These are phyloP conservation scores for Vanderwaltozyma verrucispora DNA, from an alignment of 805 yeast genomes.

Conservation along the genomic window DNA sequence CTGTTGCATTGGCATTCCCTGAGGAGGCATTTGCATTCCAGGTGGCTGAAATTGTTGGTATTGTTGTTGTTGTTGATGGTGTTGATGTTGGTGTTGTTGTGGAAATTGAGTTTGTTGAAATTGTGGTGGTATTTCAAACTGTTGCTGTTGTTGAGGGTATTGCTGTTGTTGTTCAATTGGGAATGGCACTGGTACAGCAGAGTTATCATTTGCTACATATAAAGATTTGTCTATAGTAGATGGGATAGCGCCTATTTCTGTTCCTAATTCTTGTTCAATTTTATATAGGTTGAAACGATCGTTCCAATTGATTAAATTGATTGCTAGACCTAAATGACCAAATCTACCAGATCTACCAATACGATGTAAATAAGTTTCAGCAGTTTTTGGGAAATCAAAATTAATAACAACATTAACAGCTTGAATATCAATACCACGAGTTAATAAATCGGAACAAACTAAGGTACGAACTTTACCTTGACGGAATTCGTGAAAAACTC, in stretches of 20 bases:
- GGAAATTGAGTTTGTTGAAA: constrained; percentile 34
- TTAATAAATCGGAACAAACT: constrained; percentile 91
- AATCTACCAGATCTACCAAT: constrained; percentile 99
- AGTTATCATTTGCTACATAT: constrained; percentile 73
- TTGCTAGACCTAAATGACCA: constrained; percentile 96
- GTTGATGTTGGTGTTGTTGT: constrained; percentile 7
- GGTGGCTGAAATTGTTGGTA: constrained; percentile 2
- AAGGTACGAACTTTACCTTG: constrained; percentile 95
- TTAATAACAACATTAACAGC: constrained; percentile 97
- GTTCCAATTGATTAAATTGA: constrained; percentile 92
- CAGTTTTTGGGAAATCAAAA: constrained; percentile 96
- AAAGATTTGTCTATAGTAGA: constrained; percentile 80
- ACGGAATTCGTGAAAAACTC: constrained; percentile 97
- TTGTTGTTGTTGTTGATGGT: not conserved
- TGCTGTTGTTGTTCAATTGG: constrained; percentile 41
- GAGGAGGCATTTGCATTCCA: constrained; percentile 2
- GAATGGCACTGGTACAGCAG: constrained; percentile 80
- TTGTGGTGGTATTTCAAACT: constrained; percentile 51
- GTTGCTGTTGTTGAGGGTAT: constrained; percentile 1
- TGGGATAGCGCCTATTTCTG: constrained; percentile 95
- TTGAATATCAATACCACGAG: constrained; percentile 98
- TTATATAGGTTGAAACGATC: constrained; percentile 89
- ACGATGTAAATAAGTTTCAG: constrained; percentile 95
- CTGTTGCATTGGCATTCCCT: not conserved
- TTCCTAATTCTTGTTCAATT: constrained; percentile 94